These are phyloP conservation scores for Ammopiptanthus mongolicus DNA, from an alignment of 306 rosid genomes.

Conservation along the genomic window DNA sequence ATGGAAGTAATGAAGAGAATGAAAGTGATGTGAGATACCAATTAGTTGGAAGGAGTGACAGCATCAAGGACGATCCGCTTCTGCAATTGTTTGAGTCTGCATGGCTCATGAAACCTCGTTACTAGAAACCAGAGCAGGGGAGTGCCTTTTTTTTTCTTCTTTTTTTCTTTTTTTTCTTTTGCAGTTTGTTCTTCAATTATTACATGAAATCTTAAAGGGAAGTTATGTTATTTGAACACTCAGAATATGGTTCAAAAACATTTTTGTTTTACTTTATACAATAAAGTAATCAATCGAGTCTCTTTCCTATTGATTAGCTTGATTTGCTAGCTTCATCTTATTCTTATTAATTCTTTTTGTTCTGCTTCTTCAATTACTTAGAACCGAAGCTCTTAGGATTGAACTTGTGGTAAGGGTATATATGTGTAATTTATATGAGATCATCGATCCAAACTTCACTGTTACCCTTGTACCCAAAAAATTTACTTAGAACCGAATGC, in stretches of 20 bases:
- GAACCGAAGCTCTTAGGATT: background rate
- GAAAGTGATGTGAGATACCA: background rate
- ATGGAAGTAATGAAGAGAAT: background rate
- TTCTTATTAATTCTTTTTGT: background rate
- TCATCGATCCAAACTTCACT: too few species aligned
- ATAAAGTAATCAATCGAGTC: background rate
- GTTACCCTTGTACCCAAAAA: too few species aligned
- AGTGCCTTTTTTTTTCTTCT: background rate
- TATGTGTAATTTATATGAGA: too few species aligned
- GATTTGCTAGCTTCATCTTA: background rate
- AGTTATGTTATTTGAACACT: background rate
- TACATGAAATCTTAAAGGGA: background rate
- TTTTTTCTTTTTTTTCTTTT: background rate
- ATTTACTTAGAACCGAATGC: too few species aligned
- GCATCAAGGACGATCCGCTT: constrained; percentile 28
- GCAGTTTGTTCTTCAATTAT: background rate
- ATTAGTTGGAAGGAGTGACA: background rate
- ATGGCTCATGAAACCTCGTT: constrained; percentile 48
- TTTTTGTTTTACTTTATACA: background rate
- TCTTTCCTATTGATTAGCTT: background rate
- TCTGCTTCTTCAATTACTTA: background rate
- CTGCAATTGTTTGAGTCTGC: constrained; percentile 61
- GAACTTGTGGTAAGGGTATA: too few species aligned
- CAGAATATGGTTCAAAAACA: too few species aligned
- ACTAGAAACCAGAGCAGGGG: background rate